Evolutionary conservation across 1,284 basidiomycete genomes (phyloP).

Genomic region (Rhodotorula sp.): DNA sequence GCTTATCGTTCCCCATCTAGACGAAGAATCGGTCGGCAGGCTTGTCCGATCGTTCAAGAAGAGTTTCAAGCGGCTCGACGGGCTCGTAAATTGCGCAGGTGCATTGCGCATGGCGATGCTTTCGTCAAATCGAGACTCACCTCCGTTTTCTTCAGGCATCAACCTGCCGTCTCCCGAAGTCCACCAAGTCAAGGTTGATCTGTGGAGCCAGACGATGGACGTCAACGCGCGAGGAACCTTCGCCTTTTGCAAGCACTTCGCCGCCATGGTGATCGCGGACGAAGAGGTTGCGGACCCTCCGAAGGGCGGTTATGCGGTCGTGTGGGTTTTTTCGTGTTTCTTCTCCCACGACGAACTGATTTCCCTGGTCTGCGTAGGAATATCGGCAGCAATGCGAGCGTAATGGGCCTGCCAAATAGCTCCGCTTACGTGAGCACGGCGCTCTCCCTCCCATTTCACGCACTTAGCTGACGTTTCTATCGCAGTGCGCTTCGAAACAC

Average conservation of each 20-base stretch:
- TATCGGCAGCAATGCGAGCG: constrained; percentile 27
- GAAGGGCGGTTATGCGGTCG: constrained; percentile 25
- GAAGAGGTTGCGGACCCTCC: constrained; percentile 1
- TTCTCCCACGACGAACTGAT: neutral
- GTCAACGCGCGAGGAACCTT: constrained; percentile 28
- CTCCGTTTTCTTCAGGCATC: constrained; percentile 15
- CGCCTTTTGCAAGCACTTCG: constrained; percentile 32
- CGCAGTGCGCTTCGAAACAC: constrained; percentile 38
- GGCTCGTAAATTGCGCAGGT: constrained; percentile 39
- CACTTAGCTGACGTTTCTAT: neutral
- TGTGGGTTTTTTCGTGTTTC: constrained; percentile 10
- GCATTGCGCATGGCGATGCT: neutral
- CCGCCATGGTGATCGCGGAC: neutral
- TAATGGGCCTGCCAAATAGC: constrained; percentile 12
- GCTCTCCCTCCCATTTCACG: neutral
- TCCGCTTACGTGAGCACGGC: constrained; percentile 19
- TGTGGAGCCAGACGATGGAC: constrained; percentile 23
- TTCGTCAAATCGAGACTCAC: neutral
- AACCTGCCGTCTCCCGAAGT: constrained; percentile 11
- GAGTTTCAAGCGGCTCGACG: constrained; percentile 35
- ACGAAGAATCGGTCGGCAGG: constrained; percentile 31
- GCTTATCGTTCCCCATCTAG: neutral
- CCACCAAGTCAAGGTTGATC: constrained; percentile 4
- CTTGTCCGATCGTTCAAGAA: constrained; percentile 32
- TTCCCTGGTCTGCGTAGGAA: neutral